phyloP scores from a whole-genome alignment of 2,329 filamentous ascomycete genomes.

The Rutstroemia sydowiana region DNA sequence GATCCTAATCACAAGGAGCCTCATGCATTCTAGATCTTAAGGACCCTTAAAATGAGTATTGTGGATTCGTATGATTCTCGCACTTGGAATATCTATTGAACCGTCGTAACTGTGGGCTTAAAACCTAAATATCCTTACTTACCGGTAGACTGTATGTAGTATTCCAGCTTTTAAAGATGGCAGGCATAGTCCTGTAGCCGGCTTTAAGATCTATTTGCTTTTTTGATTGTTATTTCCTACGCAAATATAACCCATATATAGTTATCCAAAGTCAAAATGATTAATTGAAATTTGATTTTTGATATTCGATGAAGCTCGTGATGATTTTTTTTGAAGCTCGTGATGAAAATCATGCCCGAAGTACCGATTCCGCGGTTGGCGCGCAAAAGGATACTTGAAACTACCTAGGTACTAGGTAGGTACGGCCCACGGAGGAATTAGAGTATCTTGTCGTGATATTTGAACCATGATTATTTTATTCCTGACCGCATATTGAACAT shows the following conservation, averaged over 20 bases:
- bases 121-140: too few relatives aligned
- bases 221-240: not conserved
- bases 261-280: not conserved
- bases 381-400: not conserved
- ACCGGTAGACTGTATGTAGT: too few relatives aligned
- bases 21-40: slow-evolving; percentile 8
- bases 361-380: not conserved
- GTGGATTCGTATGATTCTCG: not conserved
- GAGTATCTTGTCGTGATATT: not conserved
- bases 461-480: not conserved
- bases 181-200: too few relatives aligned
- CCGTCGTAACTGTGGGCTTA: not conserved
- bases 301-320: too few relatives aligned
- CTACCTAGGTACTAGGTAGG: too few relatives aligned
- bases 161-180: too few relatives aligned
- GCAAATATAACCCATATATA: too few relatives aligned
- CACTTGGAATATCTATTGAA: too few relatives aligned
- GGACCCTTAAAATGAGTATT: slow-evolving; percentile 5
- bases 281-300: too few relatives aligned
- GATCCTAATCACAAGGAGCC: slow-evolving; percentile 6
- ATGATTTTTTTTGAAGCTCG: too few relatives aligned
- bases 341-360: too few relatives aligned
- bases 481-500: not conserved
- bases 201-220: too few relatives aligned
- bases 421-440: not conserved